Base-by-base conservation (phyloP, 106 monocot species). In the Apostasia shenzhenica region DNA sequence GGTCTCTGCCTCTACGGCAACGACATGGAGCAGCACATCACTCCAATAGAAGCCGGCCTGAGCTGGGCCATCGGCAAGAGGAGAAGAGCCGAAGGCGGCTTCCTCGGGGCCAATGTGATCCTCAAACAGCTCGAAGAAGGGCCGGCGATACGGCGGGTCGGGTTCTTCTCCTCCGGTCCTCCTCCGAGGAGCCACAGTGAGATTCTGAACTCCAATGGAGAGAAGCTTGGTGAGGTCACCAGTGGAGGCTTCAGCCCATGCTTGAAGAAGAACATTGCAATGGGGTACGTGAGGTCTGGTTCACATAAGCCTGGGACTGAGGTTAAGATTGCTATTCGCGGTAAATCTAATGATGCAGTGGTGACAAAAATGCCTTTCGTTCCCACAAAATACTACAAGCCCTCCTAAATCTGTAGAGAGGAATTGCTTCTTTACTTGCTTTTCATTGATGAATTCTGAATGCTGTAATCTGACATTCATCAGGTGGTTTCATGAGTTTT, bases 181-280 rank as follows among this genome's bases (percentile, higher is more conserved):
- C 95, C 95, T 8, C 72, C 95, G 6, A 59, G 95, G 45, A 81
- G 91, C 76, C 91, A 89, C 57, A 95, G 88, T n/a, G 86, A 91
- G 76, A 82, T 95, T 1, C 37, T 77, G 46, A 73, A 50, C 54
- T 48, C 65, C 1, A 47, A 61, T 3, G 91, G 91, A 0, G 88
- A 95, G 73, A 84, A 84, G 52, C 80, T 88, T 9, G 95, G 95
- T 0, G 91, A 95, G 84, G 86, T 95, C 63, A 95, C 95, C 4
- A 95, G 95, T 9, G 95, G 95, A n/a, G 95, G 95, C 37, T 95
- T 95, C 73, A 92, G 91, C 59, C 95, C 95, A 41, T 95, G 88
- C 69, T 72, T 95, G 72, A 95, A 95, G 81, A 92, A 91, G 86
- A 95, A 95, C 70, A 92, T 95, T 2, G 95, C 91, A 2, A 95